A percentile compares a stretch with the other conserved stretches of the same genome.
Conservation (phyloP, 2,329 filamentous ascomycete genomes). For the Fusarium acutatum region DNA sequence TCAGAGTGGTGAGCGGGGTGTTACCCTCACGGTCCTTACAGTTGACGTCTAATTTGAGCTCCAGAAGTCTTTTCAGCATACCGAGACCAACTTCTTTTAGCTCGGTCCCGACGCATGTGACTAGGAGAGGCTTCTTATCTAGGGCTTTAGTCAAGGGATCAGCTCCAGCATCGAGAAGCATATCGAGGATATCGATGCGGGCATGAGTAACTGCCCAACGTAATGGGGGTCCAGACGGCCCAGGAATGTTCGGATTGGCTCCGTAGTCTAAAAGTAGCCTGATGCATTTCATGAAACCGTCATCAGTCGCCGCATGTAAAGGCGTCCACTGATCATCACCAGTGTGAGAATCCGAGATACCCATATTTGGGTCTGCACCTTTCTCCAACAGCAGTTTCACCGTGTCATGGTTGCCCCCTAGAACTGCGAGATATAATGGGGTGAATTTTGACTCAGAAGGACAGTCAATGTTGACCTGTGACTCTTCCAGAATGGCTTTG, state of each 20-base stretch:
- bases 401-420: neutral
- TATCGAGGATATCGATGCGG: neutral
- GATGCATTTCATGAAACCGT: neutral
- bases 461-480: neutral
- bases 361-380: neutral
- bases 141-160: no score
- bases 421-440: neutral
- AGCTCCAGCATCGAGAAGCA: neutral
- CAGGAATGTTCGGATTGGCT: neutral
- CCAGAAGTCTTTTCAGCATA: neutral
- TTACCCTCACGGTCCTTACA: neutral
- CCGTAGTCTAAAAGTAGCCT: neutral
- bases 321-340: neutral
- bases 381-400: neutral
- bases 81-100: fast-evolving
- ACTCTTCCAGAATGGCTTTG: neutral
- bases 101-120: fast-evolving
- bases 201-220: neutral
- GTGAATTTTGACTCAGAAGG: neutral
- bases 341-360: neutral
- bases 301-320: neutral
- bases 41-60: neutral
- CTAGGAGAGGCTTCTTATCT: neutral
- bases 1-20: neutral
- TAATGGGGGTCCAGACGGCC: neutral